Conservation (phyloP, 2,329 filamentous ascomycete species). For the Xylariaceae sp. region DNA sequence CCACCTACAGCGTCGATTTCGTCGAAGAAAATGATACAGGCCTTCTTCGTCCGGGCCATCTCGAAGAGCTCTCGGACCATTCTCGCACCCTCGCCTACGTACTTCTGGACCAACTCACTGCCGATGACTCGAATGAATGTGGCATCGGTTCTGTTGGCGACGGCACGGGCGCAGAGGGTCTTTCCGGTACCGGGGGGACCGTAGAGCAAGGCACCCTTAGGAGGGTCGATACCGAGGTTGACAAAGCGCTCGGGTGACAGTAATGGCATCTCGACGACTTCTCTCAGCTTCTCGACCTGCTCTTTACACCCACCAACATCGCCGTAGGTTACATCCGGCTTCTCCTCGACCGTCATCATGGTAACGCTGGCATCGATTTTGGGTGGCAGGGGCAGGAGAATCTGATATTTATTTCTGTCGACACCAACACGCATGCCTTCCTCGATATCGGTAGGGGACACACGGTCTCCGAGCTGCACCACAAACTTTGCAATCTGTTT, state of each 20-base stretch:
- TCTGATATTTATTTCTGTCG: slow-evolving; percentile 98
- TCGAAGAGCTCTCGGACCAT: slow-evolving; percentile 99
- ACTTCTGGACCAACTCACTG: slow-evolving; percentile 96
- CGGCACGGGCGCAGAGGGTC: slow-evolving; percentile 93
- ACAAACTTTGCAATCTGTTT: slow-evolving; percentile 99
- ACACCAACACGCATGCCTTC: slow-evolving; percentile 99
- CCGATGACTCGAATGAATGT: slow-evolving; percentile 99
- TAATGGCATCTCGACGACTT: slow-evolving; percentile 98
- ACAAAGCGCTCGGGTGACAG: slow-evolving; percentile 96
- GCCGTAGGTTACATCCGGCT: slow-evolving; percentile 97
- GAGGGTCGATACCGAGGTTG: slow-evolving; percentile 97
- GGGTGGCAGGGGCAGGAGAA: slow-evolving; percentile 88
- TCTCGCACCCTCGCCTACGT: slow-evolving; percentile 93
- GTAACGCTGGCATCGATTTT: slow-evolving; percentile 99
- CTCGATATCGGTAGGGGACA: slow-evolving; percentile 97
- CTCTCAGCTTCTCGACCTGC: slow-evolving; percentile 97
- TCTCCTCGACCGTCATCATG: slow-evolving; percentile 99
- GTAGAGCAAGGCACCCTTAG: slow-evolving; percentile 94
- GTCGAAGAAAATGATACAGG: slow-evolving; percentile 99
- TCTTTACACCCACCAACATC: slow-evolving; percentile 99
- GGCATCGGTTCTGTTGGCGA: slow-evolving; percentile 95
- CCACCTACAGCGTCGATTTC: slow-evolving; percentile 96
- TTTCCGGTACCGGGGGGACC: slow-evolving; percentile 98
- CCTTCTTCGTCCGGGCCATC: slow-evolving; percentile 99
- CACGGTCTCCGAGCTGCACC: slow-evolving; percentile 92